Percentiles rank a stretch among this genome's conserved stretches.
phyloP scores from a whole-genome alignment of 1,139 yeast genomes.

The Blastobotrys niveus region DNA sequence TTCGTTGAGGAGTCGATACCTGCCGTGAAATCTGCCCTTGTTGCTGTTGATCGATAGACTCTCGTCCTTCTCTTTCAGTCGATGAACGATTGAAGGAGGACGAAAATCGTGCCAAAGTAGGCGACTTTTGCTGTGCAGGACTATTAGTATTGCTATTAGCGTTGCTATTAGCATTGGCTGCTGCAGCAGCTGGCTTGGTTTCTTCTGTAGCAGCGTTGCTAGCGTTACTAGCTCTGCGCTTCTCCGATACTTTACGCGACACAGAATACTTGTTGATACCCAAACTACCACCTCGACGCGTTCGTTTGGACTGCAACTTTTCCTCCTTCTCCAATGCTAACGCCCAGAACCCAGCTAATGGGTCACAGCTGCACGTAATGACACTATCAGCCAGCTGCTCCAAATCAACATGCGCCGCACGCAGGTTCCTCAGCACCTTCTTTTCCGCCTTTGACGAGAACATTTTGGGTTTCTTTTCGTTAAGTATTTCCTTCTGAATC shows the following conservation, averaged over 20 bases:
- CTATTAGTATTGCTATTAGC: no score
- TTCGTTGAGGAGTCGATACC: no score
- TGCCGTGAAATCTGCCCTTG: no score
- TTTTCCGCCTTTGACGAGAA: constrained; percentile 61
- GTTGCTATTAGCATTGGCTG: no score
- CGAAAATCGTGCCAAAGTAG: not conserved
- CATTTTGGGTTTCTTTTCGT: constrained; percentile 37
- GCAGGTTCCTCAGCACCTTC: constrained; percentile 56
- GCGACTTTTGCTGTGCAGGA: not conserved
- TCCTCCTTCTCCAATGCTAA: constrained; percentile 61
- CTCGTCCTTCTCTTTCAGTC: not conserved
- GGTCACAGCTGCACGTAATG: constrained; percentile 58
- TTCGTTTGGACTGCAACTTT: constrained; percentile 36
- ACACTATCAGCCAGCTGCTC: constrained; percentile 60
- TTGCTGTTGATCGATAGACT: not conserved
- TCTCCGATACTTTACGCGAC: no score
- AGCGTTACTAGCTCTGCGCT: not conserved
- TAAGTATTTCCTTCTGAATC: constrained; percentile 39
- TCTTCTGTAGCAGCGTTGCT: no score
- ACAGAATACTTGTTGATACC: constrained; percentile 17
- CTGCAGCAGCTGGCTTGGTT: no score
- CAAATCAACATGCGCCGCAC: constrained; percentile 60
- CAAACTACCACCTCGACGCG: constrained; percentile 21
- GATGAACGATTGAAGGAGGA: not conserved
- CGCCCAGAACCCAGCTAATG: constrained; percentile 81